Conservation (phyloP, 805 yeast genomes). For the Metschnikowia aberdeeniae region DNA sequence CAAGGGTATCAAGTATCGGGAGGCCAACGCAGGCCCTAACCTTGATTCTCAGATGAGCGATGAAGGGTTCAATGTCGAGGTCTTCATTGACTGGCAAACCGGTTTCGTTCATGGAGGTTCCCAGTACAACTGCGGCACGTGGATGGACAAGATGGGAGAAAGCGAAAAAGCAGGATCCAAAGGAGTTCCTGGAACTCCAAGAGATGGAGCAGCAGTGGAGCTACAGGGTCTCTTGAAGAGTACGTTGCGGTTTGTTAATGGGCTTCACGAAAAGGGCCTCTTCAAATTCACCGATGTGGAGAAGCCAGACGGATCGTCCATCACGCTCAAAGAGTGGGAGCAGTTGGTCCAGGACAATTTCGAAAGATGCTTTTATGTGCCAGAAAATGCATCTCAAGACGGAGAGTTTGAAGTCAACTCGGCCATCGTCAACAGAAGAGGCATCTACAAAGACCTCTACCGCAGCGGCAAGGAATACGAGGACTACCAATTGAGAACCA, state of each 20-base stretch:
- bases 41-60: slow-evolving; percentile 90
- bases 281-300: slow-evolving; percentile 58
- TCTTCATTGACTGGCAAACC: slow-evolving; percentile 80
- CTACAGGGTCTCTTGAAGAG: slow-evolving; percentile 86
- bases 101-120: slow-evolving; percentile 91
- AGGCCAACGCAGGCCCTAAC: slow-evolving; percentile 89
- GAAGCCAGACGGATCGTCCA: slow-evolving; percentile 52
- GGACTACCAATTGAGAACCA: slow-evolving; percentile 90
- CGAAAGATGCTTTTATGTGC: slow-evolving; percentile 76
- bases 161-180: slow-evolving; percentile 74
- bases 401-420: slow-evolving; percentile 56
- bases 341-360: slow-evolving; percentile 62
- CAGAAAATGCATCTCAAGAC: slow-evolving; percentile 62
- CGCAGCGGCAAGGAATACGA: slow-evolving; percentile 82
- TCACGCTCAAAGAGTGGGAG: slow-evolving; percentile 72
- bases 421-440: slow-evolving; percentile 75
- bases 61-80: slow-evolving; percentile 84
- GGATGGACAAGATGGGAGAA: slow-evolving; percentile 99
- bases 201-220: slow-evolving; percentile 96
- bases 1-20: slow-evolving; percentile 78
- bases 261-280: slow-evolving; percentile 47
- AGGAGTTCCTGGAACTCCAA: slow-evolving; percentile 96
- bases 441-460: slow-evolving; percentile 87
- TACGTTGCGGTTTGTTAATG: slow-evolving; percentile 71
- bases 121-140: slow-evolving; percentile 92